phyloP scores from a whole-genome alignment of 2,329 filamentous ascomycete species.

The Mollisia scopiformis region DNA sequence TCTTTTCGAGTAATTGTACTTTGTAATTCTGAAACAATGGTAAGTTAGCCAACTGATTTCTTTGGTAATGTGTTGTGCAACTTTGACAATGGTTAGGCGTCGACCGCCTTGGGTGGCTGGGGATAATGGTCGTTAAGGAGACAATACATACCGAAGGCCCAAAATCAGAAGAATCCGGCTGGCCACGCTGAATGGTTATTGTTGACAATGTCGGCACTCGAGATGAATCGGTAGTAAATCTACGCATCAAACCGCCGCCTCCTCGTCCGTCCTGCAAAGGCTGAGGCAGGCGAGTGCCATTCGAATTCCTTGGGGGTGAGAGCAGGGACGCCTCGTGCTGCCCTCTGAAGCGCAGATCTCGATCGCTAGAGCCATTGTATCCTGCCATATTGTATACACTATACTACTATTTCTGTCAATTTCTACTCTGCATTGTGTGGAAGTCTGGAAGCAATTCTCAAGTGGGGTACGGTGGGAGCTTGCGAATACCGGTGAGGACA shows the following conservation, averaged over 20 bases:
- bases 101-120: not conserved
- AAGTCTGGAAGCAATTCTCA: not conserved
- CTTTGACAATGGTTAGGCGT: not conserved
- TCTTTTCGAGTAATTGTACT: conserved; percentile 89
- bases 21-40: conserved; percentile 59
- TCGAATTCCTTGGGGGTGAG: conserved; percentile 70
- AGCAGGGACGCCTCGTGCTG: conserved; percentile 78
- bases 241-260: conserved; percentile 77
- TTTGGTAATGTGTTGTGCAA: conserved; percentile 7
- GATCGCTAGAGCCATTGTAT: conserved; percentile 62
- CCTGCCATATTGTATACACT: conserved; percentile 60
- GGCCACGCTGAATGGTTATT: conserved; percentile 32
- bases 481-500: no score
- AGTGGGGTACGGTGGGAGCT: no score
- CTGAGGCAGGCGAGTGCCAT: conserved; percentile 64
- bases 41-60: conserved; percentile 25
- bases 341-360: conserved; percentile 75
- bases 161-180: conserved; percentile 35
- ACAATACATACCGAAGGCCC: conserved; percentile 38
- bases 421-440: not conserved
- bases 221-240: conserved; percentile 91
- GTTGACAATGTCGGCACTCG: conserved; percentile 73
- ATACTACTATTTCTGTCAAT: conserved; percentile 24
- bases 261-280: conserved; percentile 64
- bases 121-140: conserved; percentile 21